Base-by-base conservation (phyloP, 176 grass and related monocot genomes). In the Pontederia paniculata region DNA sequence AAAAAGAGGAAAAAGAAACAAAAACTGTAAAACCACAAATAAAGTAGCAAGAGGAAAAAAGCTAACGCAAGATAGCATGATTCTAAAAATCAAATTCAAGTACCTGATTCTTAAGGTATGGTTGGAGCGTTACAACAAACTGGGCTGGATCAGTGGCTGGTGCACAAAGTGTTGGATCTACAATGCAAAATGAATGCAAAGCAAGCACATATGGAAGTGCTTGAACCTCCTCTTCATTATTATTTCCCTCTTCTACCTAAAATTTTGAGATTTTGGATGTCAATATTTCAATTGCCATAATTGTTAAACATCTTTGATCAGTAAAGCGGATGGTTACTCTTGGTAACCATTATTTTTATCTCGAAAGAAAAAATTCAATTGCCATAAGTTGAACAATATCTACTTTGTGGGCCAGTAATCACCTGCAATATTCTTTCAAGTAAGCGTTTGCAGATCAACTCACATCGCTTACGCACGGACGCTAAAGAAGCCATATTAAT, bases 341-440 rank as follows among this genome's bases (percentile, higher is more conserved):
- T n/a, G n/a, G n/a, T n/a, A n/a, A n/a, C n/a, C n/a, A n/a, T n/a
- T n/a, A n/a, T n/a, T n/a, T n/a, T n/a, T n/a, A n/a, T n/a, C n/a
- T n/a, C n/a, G n/a, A n/a, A n/a, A n/a, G n/a, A n/a, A n/a, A 21
- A 45, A 63, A n/a, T 16, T 52, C 9, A 2, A 17, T 20, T 5
- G 1, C 13, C 8, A 57, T 48, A 56, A 12, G 21, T 10, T 46
- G 15, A 52, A 28, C 13, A 18, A 61, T 16, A 47, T 50, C 19
- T 81, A 1, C 28, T 37, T 37, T 37, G 28, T 37, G 28, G 28
- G 28, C 28, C 28, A 37, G 28, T 37, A 37, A 37, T 6, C 28
- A 97, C 91, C 93, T 98, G 93, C 62, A 98, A 81, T 74, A 98
- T 91, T 84, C 93, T 84, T 87, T 98, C 93, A 63, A 98, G 76